Evolutionary conservation across 768 basidiomycete genomes (phyloP).

Genomic region (Collybia sp.): DNA sequence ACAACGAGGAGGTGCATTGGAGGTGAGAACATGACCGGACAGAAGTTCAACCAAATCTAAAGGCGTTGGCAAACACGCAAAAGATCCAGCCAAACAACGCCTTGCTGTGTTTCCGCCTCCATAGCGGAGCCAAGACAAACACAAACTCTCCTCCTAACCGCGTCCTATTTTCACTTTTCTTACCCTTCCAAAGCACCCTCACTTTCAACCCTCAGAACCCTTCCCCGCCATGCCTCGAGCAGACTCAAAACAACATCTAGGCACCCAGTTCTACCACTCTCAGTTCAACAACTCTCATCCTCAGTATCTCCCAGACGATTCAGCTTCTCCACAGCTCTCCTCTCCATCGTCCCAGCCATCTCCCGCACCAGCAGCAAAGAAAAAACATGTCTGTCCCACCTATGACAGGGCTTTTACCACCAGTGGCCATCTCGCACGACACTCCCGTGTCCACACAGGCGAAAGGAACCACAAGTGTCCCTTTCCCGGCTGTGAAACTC

Average conservation of each 20-base stretch:
- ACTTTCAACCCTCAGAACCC: slow-evolving; percentile 13
- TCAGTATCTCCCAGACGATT: slow-evolving; percentile 16
- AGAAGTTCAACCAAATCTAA: no score
- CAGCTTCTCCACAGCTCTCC: slow-evolving; percentile 4
- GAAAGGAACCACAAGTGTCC: slow-evolving; percentile 92
- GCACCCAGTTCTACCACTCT: slow-evolving; percentile 27
- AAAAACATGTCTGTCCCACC: slow-evolving; percentile 61
- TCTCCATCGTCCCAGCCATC: slow-evolving; percentile 8
- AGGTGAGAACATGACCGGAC: no score
- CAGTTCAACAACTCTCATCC: slow-evolving; percentile 19
- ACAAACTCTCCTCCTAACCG: slow-evolving; percentile 18
- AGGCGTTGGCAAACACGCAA: no score
- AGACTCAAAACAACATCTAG: slow-evolving; percentile 20
- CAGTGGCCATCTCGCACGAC: slow-evolving; percentile 85
- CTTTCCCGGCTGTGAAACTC: slow-evolving; percentile 91
- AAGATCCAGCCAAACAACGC: no score
- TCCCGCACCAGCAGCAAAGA: slow-evolving; percentile 24
- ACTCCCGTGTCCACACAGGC: slow-evolving; percentile 87
- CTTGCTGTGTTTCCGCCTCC: no score
- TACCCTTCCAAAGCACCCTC: slow-evolving; percentile 19
- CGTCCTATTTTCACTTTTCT: slow-evolving; percentile 15
- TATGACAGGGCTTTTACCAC: slow-evolving; percentile 85
- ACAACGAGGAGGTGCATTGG: no score
- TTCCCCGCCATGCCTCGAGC: slow-evolving; percentile 31
- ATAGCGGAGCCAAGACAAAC: slow-evolving; percentile 25